A percentile compares a stretch with the other conserved stretches of the same genome.
Conservation (phyloP, 768 basidiomycete species). For the Thelephora aurantiotincta region DNA sequence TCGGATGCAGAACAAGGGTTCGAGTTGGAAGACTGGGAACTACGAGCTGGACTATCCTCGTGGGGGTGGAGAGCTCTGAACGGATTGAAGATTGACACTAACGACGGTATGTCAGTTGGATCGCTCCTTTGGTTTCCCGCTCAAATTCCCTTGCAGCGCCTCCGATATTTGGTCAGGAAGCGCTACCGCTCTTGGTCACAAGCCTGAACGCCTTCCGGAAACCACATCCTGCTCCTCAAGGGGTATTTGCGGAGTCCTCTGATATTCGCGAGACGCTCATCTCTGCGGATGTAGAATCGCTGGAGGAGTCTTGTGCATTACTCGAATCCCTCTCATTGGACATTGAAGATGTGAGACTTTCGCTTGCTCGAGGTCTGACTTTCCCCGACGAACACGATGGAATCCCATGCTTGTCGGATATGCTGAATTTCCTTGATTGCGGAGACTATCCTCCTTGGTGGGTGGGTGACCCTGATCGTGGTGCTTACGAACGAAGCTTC, state of each 20-base stretch:
- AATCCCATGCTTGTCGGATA: slow-evolving; percentile 41
- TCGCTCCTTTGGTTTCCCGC: not conserved
- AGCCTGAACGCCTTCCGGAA: slow-evolving; percentile 48
- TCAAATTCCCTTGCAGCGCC: slow-evolving; percentile 22
- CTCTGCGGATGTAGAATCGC: slow-evolving; percentile 52
- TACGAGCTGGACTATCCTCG: slow-evolving; percentile 48
- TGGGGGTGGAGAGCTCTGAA: slow-evolving; percentile 74
- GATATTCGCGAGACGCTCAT: slow-evolving; percentile 27
- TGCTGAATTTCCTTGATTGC: slow-evolving; percentile 63
- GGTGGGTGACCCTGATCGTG: slow-evolving; percentile 33
- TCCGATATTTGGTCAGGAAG: slow-evolving; percentile 45
- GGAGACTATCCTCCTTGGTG: slow-evolving; percentile 58
- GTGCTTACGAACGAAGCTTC: slow-evolving; percentile 55
- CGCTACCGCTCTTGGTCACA: slow-evolving; percentile 47
- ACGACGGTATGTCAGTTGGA: slow-evolving; percentile 25
- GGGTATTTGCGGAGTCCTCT: slow-evolving; percentile 27
- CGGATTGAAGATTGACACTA: slow-evolving; percentile 50
- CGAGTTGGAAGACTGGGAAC: slow-evolving; percentile 29
- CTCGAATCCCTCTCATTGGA: slow-evolving; percentile 71
- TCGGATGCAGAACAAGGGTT: not conserved
- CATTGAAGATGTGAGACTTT: slow-evolving; percentile 59
- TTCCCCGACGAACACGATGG: slow-evolving; percentile 43
- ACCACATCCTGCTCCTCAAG: slow-evolving; percentile 26
- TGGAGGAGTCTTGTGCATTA: slow-evolving; percentile 63
- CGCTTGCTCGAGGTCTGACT: slow-evolving; percentile 50